Conservation (phyloP, 73 alveolate genomes). For the Tetrahymena malaccensis region DNA sequence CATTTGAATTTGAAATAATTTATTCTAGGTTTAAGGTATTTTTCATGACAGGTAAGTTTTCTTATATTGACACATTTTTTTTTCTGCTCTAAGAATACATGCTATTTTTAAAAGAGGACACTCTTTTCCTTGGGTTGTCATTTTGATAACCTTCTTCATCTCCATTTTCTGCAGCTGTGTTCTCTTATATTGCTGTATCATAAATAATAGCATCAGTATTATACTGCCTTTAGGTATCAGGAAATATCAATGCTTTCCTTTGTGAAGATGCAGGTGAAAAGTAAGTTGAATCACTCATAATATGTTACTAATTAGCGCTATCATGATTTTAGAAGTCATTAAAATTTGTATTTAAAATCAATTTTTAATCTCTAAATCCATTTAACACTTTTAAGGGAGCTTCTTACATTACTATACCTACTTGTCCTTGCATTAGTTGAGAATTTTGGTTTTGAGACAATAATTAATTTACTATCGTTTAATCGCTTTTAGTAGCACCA, state of each 20-base stretch:
- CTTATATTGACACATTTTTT: not conserved
- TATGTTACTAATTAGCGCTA: not conserved
- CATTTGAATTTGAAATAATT: not conserved
- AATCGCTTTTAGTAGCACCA: not conserved
- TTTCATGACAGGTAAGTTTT: not conserved
- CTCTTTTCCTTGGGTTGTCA: not conserved
- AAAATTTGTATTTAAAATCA: not conserved
- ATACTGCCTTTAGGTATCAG: not conserved
- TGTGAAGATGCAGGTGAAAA: not conserved
- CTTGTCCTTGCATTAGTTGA: not conserved
- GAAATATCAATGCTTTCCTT: not conserved
- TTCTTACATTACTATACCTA: not conserved
- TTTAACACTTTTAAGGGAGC: not conserved
- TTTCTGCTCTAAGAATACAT: not conserved
- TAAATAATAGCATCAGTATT: not conserved
- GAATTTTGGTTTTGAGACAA: not conserved
- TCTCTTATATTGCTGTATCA: not conserved
- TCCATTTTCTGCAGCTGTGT: not conserved
- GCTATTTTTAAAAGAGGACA: not conserved
- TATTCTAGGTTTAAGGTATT: not conserved
- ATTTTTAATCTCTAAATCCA: not conserved
- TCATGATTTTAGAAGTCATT: not conserved
- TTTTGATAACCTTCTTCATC: not conserved
- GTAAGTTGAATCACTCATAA: not conserved
- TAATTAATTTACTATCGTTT: not conserved